Evolutionary conservation across 345 rosid species (phyloP), one percentile per base, ranked within the genome.

Genomic region (Arabis alpina): DNA sequence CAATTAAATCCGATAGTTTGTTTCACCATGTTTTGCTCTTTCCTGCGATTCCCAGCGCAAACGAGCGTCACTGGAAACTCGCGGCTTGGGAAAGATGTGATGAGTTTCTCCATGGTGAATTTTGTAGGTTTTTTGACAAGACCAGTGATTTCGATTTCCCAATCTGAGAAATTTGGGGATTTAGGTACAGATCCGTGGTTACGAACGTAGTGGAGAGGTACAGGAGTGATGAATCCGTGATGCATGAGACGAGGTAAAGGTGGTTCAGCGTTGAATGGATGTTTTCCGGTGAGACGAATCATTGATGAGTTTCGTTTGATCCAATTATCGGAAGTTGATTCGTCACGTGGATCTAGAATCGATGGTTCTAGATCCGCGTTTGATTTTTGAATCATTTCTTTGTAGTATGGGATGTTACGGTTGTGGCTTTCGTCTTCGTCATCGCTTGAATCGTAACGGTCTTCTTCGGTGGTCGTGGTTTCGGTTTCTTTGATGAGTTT

Each of bases 231-330:
- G 84, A 94, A 94, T 2, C 99, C 96, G 68, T 91, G 95, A 77
- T 87, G 91, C 96, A 91, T 89, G 54, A 94, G 97, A 37, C 89
- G 83, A 72, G 73, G 70, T 27, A 94, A 61, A 4, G 97, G 96
- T 0, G 99, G 65, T 62, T 91, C 99, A 1, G 86, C 80, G 87
- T 94, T 94, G 80, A 89, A 94, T 0, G 99, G 99, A 62, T 94
- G 97, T 62, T 94, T 94, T 40, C 99, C 97, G 2, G 97, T 88
- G 81, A 91, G 95, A 30, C 99, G 99, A 66, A 94, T 80, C 96
- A 91, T 85, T 19, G 87, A 52, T 1, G 90, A 71, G 83, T 91
- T 88, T 4, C 99, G 91, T 61, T 85, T 77, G 66, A 94, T 79
- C 99, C 99, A 94, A 39, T 68, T 73, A 43, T 94, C 97, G 1